Base-by-base conservation (phyloP, 495 filamentous ascomycete species). In the Penicillium chermesinum region DNA sequence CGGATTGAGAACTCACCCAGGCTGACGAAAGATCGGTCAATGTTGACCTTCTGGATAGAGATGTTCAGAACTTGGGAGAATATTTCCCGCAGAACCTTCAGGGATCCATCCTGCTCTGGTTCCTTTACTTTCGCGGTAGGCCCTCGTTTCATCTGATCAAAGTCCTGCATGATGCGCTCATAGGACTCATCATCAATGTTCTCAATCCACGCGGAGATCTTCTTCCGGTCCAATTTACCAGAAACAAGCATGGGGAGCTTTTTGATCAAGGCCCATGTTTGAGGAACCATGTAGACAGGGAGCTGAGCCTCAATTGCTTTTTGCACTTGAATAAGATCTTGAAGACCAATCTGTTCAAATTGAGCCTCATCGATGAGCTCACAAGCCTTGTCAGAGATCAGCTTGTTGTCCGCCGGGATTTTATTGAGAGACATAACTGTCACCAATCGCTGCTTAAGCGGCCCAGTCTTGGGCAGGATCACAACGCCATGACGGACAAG, bases 31-130 rank as follows among this genome's bases (percentile, higher is more conserved):
- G 71, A 73, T 2, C 69, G 64, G 27, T 62, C 64, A 6, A 55
- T 43, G 40, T 73, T 67, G 38, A 74, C 52, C 44, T 70, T 73
- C 7, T 63, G 49, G 2, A 55, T 14, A 0, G 66, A 57, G 5
- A 78, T 55, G 48, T 78, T 78, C 20, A 82, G 63, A 0, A 79
- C 75, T 42, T 76, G 62, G 2, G 65, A 61, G 47, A 73, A 73
- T 13, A 80, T 67, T 10, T 70, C 65, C 9, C 59, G 62, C 15
- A 74, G 38, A 7, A 51, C 50, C 15, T 62, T 62, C 7, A 66
- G 40, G 2, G 63, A 48, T 37, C 50, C 54, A 35, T 48, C 50
- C 9, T 55, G 46, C 14, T 61, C 54, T 3, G 61, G 50, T 25
- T 70, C 57, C 10, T 57, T 41, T 8, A 59, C 46, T 14, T 63